These are phyloP conservation scores for Leptographium wingfieldii DNA, from an alignment of 2,329 filamentous ascomycete genomes.

Conservation along the genomic window DNA sequence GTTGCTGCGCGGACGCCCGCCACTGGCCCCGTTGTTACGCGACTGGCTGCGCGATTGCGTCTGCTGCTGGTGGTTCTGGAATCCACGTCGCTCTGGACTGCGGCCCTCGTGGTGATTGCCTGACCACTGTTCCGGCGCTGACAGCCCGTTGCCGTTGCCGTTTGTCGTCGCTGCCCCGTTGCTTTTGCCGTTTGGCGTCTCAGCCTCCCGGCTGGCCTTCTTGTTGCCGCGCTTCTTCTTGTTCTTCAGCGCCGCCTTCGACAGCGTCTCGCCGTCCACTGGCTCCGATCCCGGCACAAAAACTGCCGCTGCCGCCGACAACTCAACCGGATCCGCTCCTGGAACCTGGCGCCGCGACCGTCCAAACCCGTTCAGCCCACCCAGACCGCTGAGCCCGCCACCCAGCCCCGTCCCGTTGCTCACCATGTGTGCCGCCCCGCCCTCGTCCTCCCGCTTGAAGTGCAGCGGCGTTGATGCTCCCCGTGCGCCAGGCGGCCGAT, in stretches of 20 bases:
- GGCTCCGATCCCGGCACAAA: constrained; percentile 33
- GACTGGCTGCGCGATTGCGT: constrained; percentile 38
- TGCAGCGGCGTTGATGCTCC: constrained; percentile 79
- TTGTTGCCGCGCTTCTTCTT: constrained; percentile 95
- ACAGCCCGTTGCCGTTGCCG: background rate
- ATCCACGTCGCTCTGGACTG: constrained; percentile 53
- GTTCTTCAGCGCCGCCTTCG: constrained; percentile 82
- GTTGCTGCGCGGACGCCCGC: constrained; percentile 38
- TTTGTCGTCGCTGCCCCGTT: background rate
- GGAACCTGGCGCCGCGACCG: constrained; percentile 66
- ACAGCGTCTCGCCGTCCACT: constrained; percentile 56
- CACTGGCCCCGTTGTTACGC: constrained; percentile 33
- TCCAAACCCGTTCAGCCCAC: constrained; percentile 69
- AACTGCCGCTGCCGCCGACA: constrained; percentile 52
- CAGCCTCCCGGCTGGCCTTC: constrained; percentile 76
- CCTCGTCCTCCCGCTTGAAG: constrained; percentile 96
- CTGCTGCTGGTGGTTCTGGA: background rate
- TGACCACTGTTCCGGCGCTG: background rate
- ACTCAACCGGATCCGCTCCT: constrained; percentile 63
- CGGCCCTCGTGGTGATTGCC: constrained; percentile 30
- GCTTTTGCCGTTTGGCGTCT: background rate
- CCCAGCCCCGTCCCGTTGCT: constrained; percentile 62
- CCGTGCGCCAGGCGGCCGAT: constrained; percentile 85
- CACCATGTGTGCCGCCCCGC: constrained; percentile 68
- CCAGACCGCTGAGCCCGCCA: constrained; percentile 21